Conservation (phyloP, 345 rosid genomes). For the Sonneratia caseolaris region DNA sequence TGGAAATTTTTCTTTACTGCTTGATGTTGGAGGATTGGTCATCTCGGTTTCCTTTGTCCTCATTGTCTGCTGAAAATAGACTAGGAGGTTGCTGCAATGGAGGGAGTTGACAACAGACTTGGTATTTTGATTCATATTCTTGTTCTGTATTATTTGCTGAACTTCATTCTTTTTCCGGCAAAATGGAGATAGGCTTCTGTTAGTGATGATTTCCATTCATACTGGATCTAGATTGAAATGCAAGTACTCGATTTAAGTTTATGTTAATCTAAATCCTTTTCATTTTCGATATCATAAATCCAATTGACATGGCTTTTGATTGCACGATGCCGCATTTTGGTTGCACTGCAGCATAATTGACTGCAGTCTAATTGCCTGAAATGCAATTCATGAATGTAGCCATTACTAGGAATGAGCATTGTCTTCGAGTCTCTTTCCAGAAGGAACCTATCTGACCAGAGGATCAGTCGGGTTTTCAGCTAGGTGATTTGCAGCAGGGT, state of each 20-base stretch:
- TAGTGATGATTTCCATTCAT: not conserved
- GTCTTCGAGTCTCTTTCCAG: not conserved
- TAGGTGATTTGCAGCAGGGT: too few relatives aligned
- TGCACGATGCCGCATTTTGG: not conserved
- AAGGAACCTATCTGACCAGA: not conserved
- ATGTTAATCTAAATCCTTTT: not conserved
- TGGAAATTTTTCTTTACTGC: not conserved
- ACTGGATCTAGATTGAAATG: slow-evolving; percentile 1
- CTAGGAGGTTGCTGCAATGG: not conserved
- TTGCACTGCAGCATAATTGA: not conserved
- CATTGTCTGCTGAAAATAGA: not conserved
- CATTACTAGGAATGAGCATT: not conserved
- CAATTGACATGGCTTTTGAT: not conserved
- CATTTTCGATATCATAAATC: not conserved
- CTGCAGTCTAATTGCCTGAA: not conserved
- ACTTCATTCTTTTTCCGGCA: not conserved
- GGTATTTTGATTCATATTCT: not conserved
- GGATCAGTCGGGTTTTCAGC: not conserved
- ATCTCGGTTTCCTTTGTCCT: not conserved
- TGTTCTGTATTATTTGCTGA: not conserved
- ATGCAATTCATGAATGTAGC: not conserved
- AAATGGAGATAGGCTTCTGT: not conserved
- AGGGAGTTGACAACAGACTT: not conserved
- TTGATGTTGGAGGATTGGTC: slow-evolving; percentile 4
- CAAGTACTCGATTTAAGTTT: not conserved